Evolutionary conservation across 805 yeast species (phyloP).

Genomic region (Candida chilensis): DNA sequence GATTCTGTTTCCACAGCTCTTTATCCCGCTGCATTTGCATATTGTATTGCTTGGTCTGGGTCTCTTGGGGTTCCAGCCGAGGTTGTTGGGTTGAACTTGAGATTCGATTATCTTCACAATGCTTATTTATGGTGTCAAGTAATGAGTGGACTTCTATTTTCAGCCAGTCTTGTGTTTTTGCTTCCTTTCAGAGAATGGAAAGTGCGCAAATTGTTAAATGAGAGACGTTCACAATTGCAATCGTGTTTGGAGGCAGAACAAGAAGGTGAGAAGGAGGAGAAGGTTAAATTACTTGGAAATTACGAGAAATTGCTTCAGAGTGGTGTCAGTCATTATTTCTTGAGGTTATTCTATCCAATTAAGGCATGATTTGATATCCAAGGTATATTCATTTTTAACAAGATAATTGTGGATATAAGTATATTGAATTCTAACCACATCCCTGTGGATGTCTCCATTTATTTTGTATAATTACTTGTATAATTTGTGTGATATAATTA

Average conservation of each 20-base stretch:
- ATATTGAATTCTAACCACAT: too few relatives aligned
- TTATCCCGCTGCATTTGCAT: background rate
- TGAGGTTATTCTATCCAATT: slow-evolving; percentile 15
- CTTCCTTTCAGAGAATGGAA: background rate
- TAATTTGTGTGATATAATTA: too few relatives aligned
- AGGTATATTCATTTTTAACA: too few relatives aligned
- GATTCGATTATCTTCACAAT: background rate
- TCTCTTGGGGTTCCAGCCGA: background rate
- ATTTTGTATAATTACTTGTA: too few relatives aligned
- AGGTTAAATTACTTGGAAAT: too few relatives aligned
- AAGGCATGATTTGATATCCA: too few relatives aligned
- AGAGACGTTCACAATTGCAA: slow-evolving; percentile 2
- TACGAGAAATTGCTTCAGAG: slow-evolving; percentile 1
- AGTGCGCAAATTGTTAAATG: background rate
- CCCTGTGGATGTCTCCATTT: too few relatives aligned
- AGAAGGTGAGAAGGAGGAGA: background rate
- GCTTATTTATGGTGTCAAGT: background rate
- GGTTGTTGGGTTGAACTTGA: background rate
- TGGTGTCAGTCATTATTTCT: slow-evolving; percentile 4
- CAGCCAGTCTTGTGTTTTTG: background rate
- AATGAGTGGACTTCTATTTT: background rate
- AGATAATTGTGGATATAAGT: too few relatives aligned
- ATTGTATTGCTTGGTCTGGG: background rate
- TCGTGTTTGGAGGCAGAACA: slow-evolving; percentile 2
- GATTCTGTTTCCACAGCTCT: background rate